phyloP scores from a whole-genome alignment of 2,329 filamentous ascomycete species.

The Paramyrothecium roridum region DNA sequence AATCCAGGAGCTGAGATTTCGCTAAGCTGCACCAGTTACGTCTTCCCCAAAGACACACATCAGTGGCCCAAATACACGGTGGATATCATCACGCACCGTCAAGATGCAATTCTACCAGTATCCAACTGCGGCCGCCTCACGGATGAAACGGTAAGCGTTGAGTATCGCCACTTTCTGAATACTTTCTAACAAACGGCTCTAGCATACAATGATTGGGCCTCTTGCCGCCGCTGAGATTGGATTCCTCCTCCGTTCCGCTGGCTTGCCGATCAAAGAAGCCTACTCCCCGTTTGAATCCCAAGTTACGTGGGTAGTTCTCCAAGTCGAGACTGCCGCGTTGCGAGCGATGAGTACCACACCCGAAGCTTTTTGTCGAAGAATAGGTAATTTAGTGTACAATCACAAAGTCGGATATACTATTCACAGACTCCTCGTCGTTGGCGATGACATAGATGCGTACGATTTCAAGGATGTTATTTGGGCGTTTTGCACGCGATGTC shows the following conservation, averaged over 20 bases:
- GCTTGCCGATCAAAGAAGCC: slow-evolving; percentile 39
- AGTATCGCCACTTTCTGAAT: background rate
- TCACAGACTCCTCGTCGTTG: slow-evolving; percentile 41
- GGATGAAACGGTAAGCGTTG: slow-evolving; percentile 9
- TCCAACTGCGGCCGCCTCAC: slow-evolving; percentile 10
- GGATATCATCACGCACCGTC: slow-evolving; percentile 7
- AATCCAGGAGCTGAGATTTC: too few species aligned
- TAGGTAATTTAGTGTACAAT: slow-evolving; percentile 40
- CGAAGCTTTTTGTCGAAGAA: slow-evolving; percentile 29
- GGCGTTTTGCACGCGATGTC: slow-evolving; percentile 45
- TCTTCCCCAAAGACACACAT: slow-evolving; percentile 8
- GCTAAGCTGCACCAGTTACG: too few species aligned
- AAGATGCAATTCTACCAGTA: slow-evolving; percentile 7
- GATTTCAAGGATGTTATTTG: slow-evolving; percentile 43
- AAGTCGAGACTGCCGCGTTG: slow-evolving; percentile 55
- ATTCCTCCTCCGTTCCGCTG: slow-evolving; percentile 10
- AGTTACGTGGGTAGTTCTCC: slow-evolving; percentile 47
- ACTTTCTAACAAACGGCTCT: background rate
- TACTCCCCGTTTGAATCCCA: slow-evolving; percentile 43
- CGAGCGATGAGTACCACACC: slow-evolving; percentile 49
- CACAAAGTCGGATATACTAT: slow-evolving; percentile 38
- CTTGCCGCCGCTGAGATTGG: slow-evolving; percentile 7
- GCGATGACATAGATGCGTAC: slow-evolving; percentile 47
- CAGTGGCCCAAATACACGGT: slow-evolving; percentile 4
- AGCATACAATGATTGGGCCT: background rate